phyloP scores from a whole-genome alignment of 2,329 filamentous ascomycete genomes.

The Peltaster fructicola region DNA sequence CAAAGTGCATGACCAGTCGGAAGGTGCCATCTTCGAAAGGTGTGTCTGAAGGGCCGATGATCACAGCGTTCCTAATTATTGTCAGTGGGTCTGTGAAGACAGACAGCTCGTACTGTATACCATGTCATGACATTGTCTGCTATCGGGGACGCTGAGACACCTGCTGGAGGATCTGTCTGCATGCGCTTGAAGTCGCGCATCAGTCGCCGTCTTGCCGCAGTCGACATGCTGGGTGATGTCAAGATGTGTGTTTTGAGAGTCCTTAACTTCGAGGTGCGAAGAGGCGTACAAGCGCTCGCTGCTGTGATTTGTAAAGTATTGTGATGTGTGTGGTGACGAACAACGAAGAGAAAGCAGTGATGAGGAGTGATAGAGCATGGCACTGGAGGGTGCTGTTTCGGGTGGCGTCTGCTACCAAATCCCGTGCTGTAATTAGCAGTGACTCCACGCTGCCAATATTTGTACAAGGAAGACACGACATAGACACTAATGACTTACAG shows the following conservation, averaged over 20 bases:
- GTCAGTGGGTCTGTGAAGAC: constrained; percentile 4
- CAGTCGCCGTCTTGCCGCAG: constrained; percentile 80
- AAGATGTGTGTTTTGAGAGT: constrained; percentile 12
- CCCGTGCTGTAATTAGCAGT: no score
- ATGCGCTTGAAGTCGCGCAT: constrained; percentile 99
- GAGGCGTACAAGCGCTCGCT: no score
- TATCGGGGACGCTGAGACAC: constrained; percentile 88
- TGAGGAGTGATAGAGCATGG: no score
- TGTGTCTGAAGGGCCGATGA: constrained; percentile 90
- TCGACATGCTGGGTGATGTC: constrained; percentile 48
- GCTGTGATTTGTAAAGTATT: no score
- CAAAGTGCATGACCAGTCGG: constrained; percentile 94
- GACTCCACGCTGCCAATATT: no score
- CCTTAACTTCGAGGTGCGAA: no score
- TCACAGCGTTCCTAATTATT: constrained; percentile 77
- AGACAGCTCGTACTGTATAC: constrained; percentile 31
- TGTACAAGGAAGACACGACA: no score
- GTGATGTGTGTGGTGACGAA: no score
- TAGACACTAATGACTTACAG: no score
- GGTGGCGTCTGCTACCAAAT: no score
- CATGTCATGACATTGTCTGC: constrained; percentile 96
- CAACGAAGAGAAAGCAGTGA: no score
- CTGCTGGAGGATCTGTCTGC: constrained; percentile 95
- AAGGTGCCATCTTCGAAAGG: constrained; percentile 98
- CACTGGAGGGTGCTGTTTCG: no score